Percentiles rank a stretch among this genome's conserved stretches.
These are phyloP conservation scores for Pelargonium nanum DNA, from an alignment of 345 rosid species.

Conservation along the genomic window DNA sequence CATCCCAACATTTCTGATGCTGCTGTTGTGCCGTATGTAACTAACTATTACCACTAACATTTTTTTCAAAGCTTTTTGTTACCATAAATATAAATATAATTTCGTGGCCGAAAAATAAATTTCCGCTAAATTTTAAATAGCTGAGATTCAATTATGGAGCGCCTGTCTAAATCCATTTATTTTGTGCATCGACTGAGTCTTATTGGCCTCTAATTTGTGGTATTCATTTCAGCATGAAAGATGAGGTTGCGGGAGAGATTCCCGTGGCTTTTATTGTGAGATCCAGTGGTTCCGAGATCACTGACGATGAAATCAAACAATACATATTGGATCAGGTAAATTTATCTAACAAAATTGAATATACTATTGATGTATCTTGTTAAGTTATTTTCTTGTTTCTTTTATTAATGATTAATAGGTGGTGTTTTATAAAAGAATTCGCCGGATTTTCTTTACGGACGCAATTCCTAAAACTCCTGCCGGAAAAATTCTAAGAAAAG, in stretches of 20 bases:
- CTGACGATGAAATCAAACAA: conserved; percentile 63
- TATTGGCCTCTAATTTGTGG: too few relatives aligned
- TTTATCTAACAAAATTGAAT: neutral
- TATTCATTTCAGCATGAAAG: conserved; percentile 49
- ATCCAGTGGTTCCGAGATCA: conserved; percentile 48
- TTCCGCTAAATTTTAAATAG: neutral
- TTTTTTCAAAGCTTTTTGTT: neutral
- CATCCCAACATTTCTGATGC: conserved; percentile 48
- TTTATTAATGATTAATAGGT: conserved; percentile 31
- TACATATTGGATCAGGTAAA: conserved; percentile 68
- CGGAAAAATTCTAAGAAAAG: conserved; percentile 80
- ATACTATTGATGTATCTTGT: neutral
- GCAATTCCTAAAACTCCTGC: conserved; percentile 76
- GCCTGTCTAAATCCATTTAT: too few relatives aligned
- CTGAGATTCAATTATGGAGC: too few relatives aligned
- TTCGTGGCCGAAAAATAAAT: neutral
- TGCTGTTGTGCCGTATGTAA: conserved; percentile 55
- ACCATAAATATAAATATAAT: neutral
- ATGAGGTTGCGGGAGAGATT: conserved; percentile 72
- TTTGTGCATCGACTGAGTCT: too few relatives aligned
- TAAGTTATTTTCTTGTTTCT: neutral
- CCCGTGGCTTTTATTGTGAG: conserved; percentile 70
- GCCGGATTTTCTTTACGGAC: conserved; percentile 50
- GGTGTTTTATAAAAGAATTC: conserved; percentile 69
- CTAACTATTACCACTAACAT: neutral